Evolutionary conservation across 306 rosid species (phyloP).

Genomic region (Cicer chorassanicum): DNA sequence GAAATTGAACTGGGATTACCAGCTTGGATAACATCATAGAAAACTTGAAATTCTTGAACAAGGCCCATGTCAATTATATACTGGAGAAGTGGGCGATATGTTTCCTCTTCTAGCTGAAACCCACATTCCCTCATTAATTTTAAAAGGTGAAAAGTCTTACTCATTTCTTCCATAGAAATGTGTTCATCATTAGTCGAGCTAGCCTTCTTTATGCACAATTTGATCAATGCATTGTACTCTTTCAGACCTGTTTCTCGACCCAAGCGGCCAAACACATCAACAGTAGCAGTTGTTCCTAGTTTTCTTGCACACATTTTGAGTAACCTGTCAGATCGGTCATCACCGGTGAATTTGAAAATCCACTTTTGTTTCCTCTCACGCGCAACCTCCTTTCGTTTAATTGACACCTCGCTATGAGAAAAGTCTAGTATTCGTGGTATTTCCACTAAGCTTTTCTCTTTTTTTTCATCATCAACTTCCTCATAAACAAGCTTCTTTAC

Average conservation of each 20-base stretch:
- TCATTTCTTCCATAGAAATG: conserved; percentile 57
- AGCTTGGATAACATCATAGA: conserved; percentile 56
- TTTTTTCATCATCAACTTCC: conserved; percentile 32
- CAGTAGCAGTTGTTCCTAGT: conserved; percentile 57
- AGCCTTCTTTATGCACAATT: conserved; percentile 60
- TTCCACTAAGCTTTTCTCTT: conserved; percentile 27
- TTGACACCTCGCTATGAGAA: background rate
- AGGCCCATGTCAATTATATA: conserved; percentile 73
- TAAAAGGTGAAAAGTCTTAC: conserved; percentile 59
- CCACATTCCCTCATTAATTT: conserved; percentile 68
- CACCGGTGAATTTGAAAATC: conserved; percentile 44
- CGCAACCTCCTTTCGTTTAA: conserved; percentile 52
- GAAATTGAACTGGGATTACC: conserved; percentile 58
- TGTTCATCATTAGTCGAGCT: conserved; percentile 58
- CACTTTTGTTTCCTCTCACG: conserved; percentile 74
- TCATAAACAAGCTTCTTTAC: conserved; percentile 22
- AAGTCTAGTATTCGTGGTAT: conserved; percentile 51
- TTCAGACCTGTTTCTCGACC: conserved; percentile 66
- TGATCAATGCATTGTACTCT: conserved; percentile 66
- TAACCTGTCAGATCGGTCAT: conserved; percentile 47
- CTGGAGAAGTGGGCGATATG: conserved; percentile 62
- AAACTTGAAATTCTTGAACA: conserved; percentile 69
- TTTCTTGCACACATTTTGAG: conserved; percentile 51
- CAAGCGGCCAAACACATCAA: conserved; percentile 58
- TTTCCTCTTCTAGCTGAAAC: conserved; percentile 62